Evolutionary conservation across 805 yeast genomes (phyloP).

Genomic region (Ogataea saltuana): DNA sequence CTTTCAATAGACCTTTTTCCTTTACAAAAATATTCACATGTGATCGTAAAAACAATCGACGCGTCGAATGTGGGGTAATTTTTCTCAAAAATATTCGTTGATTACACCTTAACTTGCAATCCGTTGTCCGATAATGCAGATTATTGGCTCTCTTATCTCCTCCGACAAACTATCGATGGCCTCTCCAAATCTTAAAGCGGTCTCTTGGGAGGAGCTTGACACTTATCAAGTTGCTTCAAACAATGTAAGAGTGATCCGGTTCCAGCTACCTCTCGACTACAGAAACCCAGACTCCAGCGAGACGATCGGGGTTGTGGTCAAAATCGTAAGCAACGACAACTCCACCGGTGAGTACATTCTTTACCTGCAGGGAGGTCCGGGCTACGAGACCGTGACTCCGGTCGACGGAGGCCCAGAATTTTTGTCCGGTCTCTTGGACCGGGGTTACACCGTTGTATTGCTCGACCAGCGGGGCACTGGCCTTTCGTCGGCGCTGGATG

Average conservation of each 20-base stretch:
- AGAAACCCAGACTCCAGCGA: not conserved
- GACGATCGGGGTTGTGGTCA: conserved; percentile 23
- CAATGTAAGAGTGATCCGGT: conserved; percentile 25
- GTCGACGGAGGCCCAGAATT: conserved; percentile 19
- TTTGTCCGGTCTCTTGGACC: conserved; percentile 21
- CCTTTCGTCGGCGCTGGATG: conserved; percentile 47
- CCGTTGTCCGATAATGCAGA: conserved; percentile 1
- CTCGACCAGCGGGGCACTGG: conserved; percentile 69
- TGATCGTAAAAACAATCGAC: too few species aligned
- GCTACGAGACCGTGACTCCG: conserved; percentile 41
- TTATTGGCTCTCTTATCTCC: too few species aligned
- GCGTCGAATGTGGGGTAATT: conserved; percentile 11
- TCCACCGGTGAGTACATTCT: conserved; percentile 26
- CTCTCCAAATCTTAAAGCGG: not conserved
- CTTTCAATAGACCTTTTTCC: too few species aligned
- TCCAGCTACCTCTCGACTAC: conserved; percentile 34
- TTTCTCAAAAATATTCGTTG: too few species aligned
- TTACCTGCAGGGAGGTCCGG: conserved; percentile 58
- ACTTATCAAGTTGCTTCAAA: conserved; percentile 21
- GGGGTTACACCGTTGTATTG: conserved; percentile 34
- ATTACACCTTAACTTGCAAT: too few species aligned
- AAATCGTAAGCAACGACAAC: conserved; percentile 22
- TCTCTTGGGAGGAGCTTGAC: conserved; percentile 13
- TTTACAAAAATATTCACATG: too few species aligned
- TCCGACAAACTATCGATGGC: not conserved